phyloP scores from a whole-genome alignment of 495 filamentous ascomycete genomes.

The Parathielavia appendiculata region DNA sequence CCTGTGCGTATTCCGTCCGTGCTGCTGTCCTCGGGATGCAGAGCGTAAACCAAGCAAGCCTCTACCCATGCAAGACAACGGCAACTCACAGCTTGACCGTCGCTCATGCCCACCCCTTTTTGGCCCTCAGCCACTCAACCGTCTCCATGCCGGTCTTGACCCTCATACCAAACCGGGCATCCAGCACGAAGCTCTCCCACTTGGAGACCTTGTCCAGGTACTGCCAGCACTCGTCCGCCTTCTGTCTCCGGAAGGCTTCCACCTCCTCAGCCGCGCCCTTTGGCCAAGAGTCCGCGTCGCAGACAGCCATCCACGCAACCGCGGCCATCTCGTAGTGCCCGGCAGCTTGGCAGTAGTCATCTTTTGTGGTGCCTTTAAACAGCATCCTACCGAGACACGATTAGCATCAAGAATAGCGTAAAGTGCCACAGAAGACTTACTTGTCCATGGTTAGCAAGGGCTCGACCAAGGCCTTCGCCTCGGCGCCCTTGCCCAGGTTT shows the following conservation, averaged over 20 bases:
- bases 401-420: background rate
- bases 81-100: background rate
- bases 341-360: constrained; percentile 75
- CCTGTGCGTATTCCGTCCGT: background rate
- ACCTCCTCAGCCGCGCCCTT: constrained; percentile 21
- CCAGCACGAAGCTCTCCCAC: constrained; percentile 84
- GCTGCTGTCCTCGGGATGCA: background rate
- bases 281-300: constrained; percentile 28
- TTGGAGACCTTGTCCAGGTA: constrained; percentile 72
- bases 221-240: constrained; percentile 60
- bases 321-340: constrained; percentile 90
- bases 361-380: constrained; percentile 69
- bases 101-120: constrained; percentile 36
- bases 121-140: constrained; percentile 58
- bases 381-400: constrained; percentile 34
- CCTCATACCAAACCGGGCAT: constrained; percentile 78
- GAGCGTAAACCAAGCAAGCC: background rate
- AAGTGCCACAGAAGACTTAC: constrained; percentile 29
- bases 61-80: background rate
- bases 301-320: constrained; percentile 65
- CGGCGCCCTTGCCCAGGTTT: constrained; percentile 52
- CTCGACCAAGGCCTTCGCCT: constrained; percentile 60
- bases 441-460: constrained; percentile 59
- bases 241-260: constrained; percentile 46
- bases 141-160: constrained; percentile 76